Conservation (phyloP, 2,329 filamentous ascomycete species). For the Penicillium italicum region DNA sequence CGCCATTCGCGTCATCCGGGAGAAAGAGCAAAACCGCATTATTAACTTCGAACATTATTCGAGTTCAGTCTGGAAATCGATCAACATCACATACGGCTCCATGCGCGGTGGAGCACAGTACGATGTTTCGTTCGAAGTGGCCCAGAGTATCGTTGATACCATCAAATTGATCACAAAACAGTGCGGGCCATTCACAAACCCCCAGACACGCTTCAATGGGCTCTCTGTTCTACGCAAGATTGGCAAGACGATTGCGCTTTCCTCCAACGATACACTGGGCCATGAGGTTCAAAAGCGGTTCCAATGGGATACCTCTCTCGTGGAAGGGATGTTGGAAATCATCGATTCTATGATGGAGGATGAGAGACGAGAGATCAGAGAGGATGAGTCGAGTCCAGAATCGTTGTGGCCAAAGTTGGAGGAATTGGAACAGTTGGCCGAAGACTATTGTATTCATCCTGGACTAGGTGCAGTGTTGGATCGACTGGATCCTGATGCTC, state of each 20-base stretch:
- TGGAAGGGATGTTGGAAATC: conserved; percentile 10
- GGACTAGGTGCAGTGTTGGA: background rate
- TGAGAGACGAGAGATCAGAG: conserved; percentile 11
- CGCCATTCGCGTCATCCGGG: background rate
- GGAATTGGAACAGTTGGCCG: conserved; percentile 9
- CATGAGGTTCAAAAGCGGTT: conserved; percentile 16
- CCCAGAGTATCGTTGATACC: background rate
- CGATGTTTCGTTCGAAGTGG: conserved; percentile 7
- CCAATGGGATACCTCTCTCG: conserved; percentile 4
- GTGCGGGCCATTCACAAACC: conserved; percentile 2
- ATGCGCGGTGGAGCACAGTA: conserved; percentile 7
- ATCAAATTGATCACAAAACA: conserved; percentile 1
- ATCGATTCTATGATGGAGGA: background rate
- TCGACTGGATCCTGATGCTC: background rate
- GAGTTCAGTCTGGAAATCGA: conserved; percentile 5
- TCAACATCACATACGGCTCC: conserved; percentile 11
- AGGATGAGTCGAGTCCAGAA: background rate
- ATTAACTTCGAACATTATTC: background rate
- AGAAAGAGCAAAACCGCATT: background rate
- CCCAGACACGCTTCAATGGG: conserved; percentile 15
- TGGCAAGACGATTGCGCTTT: conserved; percentile 17
- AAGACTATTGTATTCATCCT: background rate
- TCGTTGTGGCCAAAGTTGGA: background rate
- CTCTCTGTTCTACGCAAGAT: conserved; percentile 19
- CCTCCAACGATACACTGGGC: conserved; percentile 1